Evolutionary conservation across 73 alveolate species (phyloP).

Genomic region (Symbiodinium pilosum): DNA sequence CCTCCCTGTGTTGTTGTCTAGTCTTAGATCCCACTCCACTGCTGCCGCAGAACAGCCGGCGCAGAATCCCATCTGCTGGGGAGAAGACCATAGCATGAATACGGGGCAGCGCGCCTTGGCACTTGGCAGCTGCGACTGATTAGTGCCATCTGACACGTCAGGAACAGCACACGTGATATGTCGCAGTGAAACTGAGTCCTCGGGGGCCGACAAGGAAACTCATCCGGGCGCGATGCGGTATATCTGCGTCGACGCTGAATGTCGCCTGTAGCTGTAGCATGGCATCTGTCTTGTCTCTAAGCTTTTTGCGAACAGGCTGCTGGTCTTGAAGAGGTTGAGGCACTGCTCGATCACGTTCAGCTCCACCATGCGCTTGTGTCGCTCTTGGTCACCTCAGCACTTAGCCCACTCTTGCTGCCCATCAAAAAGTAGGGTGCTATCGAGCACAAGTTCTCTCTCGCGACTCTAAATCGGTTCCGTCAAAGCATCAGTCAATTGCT

Average conservation of each 20-base stretch:
- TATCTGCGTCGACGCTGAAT: slow-evolving; percentile 72
- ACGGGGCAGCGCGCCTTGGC: slow-evolving; percentile 62
- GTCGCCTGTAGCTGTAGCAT: neutral
- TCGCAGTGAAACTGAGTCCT: neutral
- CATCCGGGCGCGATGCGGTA: slow-evolving; percentile 51
- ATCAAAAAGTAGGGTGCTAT: neutral
- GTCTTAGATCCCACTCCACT: too few relatives aligned
- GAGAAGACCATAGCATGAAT: slow-evolving; percentile 85
- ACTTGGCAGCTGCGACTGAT: neutral
- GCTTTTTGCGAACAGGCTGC: neutral
- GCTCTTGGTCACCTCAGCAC: slow-evolving; percentile 17
- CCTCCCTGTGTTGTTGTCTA: too few relatives aligned
- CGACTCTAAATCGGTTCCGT: neutral
- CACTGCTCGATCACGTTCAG: slow-evolving; percentile 80
- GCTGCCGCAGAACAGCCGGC: slow-evolving; percentile 26
- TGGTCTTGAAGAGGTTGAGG: slow-evolving; percentile 73
- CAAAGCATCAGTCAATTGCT: slow-evolving; percentile 43
- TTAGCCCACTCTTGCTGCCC: neutral
- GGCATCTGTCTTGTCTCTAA: neutral
- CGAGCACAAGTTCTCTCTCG: neutral
- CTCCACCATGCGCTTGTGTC: slow-evolving; percentile 75
- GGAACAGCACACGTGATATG: neutral
- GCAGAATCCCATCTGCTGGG: slow-evolving; percentile 59
- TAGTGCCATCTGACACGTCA: neutral
- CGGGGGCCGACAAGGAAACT: slow-evolving; percentile 22